Percentiles rank a stretch among this genome's conserved stretches.
phyloP scores from a whole-genome alignment of 352 stramenopile genomes.

The Aphanomyces stellatus region DNA sequence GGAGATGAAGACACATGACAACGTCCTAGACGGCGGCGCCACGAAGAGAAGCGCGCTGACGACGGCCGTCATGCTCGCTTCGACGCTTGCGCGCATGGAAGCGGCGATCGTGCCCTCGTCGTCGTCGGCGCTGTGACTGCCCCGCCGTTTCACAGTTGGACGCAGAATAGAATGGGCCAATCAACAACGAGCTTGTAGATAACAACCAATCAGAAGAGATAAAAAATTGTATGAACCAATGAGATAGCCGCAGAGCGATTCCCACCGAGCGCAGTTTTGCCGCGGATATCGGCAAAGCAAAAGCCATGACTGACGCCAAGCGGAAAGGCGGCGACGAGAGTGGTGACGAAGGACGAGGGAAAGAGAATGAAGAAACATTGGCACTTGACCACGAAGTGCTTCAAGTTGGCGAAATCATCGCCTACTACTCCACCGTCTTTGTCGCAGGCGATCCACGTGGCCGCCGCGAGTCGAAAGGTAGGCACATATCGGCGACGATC shows the following conservation, averaged over 20 bases:
- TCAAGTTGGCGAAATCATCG: constrained; percentile 10
- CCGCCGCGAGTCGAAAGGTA: constrained; percentile 7
- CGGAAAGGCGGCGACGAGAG: no score
- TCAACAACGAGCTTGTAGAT: not conserved
- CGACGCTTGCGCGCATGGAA: not conserved
- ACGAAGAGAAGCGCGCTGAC: not conserved
- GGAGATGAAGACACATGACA: not conserved
- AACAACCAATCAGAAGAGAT: not conserved
- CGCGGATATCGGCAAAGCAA: no score
- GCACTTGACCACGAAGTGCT: not conserved
- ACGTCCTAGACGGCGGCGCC: not conserved
- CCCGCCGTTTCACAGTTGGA: no score
- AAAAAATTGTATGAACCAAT: not conserved
- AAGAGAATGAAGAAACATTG: not conserved
- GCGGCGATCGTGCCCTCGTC: not conserved
- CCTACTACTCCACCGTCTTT: constrained; percentile 2
- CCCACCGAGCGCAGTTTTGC: no score
- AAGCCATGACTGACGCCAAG: no score
- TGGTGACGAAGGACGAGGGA: no score
- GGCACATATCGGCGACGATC: not conserved
- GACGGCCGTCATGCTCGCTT: not conserved
- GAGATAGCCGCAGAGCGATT: no score
- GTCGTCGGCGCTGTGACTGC: no score
- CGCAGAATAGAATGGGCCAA: not conserved
- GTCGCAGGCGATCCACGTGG: constrained; percentile 9